Base-by-base conservation (phyloP, 148 eudicot species). In the Hydrangea macrophylla region DNA sequence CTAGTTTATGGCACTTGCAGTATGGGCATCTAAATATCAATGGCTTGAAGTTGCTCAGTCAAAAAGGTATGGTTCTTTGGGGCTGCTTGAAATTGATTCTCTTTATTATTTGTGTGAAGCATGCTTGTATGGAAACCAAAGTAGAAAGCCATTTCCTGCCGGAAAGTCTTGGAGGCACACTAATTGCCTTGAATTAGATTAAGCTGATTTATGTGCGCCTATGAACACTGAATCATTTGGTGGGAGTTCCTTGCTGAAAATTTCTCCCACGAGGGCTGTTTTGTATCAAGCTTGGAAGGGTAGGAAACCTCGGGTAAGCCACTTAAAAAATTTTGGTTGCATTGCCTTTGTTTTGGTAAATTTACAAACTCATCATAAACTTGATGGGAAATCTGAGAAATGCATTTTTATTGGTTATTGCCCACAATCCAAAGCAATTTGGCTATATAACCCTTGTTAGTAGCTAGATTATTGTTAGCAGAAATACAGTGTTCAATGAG, bases 11-110 rank as follows among this genome's bases (percentile, higher is more conserved):
- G 77, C 73, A 72, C 57, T 55, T 50, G 2, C 58, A 23, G 1
- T 76, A 60, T 60, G 75, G 75, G 9, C 70, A 76, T 48, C 36
- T 76, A 40, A 70, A 76, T 65, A 6, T 30, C 4, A 58, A 42
- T 2, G 71, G 76, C 30, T 31, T 75, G 56, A 56, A 33, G 25
- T 5, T 73, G 42, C n/a, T 72, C 9, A 20, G 18, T 3, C 7
- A 57, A 8, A 72, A 64, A 27, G 28, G 30, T 5, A 72, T 64
- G 75, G 75, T 39, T 3, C 13, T 10, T 40, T n/a, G n/a, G 67
- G 67, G 0, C 8, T 56, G 25, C 60, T 18, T 1, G 9, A 25
- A 4, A 56, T 56, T 56, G 60, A 10, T 6, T 25, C 32, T 5
- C 7, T 56, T 56, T 1, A 9, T 56, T n/a, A n/a, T n/a, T n/a